phyloP scores from a whole-genome alignment of 129 eudicot genomes.

The Dittrichia graveolens region DNA sequence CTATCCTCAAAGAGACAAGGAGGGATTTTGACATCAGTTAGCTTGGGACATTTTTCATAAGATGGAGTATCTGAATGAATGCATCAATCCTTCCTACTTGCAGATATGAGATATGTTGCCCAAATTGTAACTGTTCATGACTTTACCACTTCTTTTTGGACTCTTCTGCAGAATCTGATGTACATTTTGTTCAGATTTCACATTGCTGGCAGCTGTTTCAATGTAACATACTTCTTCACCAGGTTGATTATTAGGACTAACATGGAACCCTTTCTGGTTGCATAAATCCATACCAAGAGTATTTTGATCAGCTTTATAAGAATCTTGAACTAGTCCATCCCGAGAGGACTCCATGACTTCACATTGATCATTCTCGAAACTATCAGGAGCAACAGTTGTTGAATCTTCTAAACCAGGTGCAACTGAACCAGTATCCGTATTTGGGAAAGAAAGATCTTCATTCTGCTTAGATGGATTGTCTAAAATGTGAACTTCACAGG shows the following conservation, averaged over 20 bases:
- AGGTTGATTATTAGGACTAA: slow-evolving; percentile 8
- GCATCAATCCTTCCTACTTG: slow-evolving; percentile 1
- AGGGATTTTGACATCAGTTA: no score
- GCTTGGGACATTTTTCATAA: no score
- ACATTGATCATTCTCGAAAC: slow-evolving; percentile 55
- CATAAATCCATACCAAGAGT: slow-evolving; percentile 18
- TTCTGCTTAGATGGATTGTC: slow-evolving; percentile 29
- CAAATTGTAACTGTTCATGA: no score
- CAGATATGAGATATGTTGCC: no score
- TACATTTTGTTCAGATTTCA: slow-evolving; percentile 19
- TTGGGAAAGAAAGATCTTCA: slow-evolving; percentile 23
- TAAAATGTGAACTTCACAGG: slow-evolving; percentile 17
- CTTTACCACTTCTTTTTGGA: no score
- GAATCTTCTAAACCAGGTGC: slow-evolving; percentile 37
- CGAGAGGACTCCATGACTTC: slow-evolving; percentile 26
- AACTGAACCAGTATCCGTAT: slow-evolving; percentile 33
- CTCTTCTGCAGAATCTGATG: slow-evolving; percentile 25
- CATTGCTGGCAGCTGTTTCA: neutral
- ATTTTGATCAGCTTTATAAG: slow-evolving; percentile 36
- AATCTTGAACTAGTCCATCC: slow-evolving; percentile 34
- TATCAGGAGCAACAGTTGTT: slow-evolving; percentile 62
- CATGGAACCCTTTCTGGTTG: slow-evolving; percentile 25
- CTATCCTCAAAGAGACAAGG: no score
- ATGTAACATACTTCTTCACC: slow-evolving; percentile 16
- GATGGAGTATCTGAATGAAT: no score